Conservation (phyloP, 2,329 filamentous ascomycete species). For the Aspergillus latus region DNA sequence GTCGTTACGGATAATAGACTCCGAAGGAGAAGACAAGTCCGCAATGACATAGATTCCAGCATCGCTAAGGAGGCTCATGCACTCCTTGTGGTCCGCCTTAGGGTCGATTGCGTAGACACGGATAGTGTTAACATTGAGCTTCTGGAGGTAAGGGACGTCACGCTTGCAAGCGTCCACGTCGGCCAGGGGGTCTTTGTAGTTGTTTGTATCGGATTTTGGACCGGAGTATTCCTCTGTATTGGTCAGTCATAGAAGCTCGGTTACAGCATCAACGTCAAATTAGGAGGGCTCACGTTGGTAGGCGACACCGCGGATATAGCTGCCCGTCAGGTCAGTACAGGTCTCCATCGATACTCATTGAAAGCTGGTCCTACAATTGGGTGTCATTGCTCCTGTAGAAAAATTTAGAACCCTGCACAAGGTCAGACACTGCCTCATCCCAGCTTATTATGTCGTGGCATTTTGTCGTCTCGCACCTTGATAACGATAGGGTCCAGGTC, state of each 20-base stretch:
- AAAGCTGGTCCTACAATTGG: conserved; percentile 51
- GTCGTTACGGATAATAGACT: conserved; percentile 79
- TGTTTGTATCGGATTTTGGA: conserved; percentile 51
- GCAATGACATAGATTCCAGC: conserved; percentile 93
- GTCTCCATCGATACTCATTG: neutral
- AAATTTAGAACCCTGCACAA: conserved; percentile 71
- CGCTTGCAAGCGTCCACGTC: conserved; percentile 70
- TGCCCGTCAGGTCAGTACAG: conserved; percentile 11
- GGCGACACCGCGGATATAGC: conserved; percentile 83
- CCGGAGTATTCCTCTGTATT: conserved; percentile 58
- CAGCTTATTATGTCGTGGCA: neutral
- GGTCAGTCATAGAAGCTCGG: neutral
- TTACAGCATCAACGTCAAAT: neutral
- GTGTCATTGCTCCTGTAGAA: conserved; percentile 78
- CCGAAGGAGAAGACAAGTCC: conserved; percentile 75
- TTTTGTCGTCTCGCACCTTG: conserved; percentile 41
- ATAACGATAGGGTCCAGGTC: conserved; percentile 57
- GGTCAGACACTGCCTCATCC: neutral
- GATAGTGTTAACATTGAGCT: conserved; percentile 84
- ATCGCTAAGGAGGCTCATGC: conserved; percentile 77
- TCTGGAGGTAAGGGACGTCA: conserved; percentile 75
- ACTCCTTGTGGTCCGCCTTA: conserved; percentile 69
- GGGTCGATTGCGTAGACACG: conserved; percentile 92
- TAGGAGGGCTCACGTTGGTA: conserved; percentile 63
- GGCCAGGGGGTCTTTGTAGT: conserved; percentile 79